Conservation (phyloP, 75 land plant species). For the Pinus tabuliformis region DNA sequence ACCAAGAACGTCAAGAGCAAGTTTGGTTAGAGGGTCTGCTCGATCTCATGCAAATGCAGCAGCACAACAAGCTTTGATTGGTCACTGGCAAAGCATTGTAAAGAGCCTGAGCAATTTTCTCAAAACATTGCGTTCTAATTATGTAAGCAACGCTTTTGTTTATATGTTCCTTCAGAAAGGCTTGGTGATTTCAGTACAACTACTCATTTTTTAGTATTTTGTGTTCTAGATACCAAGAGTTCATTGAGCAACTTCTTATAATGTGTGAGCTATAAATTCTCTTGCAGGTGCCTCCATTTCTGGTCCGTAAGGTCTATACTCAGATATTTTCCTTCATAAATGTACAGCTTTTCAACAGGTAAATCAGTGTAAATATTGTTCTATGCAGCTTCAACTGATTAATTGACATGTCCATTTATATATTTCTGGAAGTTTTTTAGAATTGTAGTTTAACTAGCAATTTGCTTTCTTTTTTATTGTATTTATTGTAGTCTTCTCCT, state of each 20-base stretch:
- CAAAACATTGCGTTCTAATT: slow-evolving; percentile 79
- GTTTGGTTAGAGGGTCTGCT: slow-evolving; percentile 66
- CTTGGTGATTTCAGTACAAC: not conserved
- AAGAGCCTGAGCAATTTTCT: slow-evolving; percentile 64
- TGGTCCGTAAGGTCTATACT: slow-evolving; percentile 62
- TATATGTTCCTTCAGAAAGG: slow-evolving; percentile 4
- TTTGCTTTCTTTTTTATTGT: not conserved
- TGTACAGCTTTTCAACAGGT: slow-evolving; percentile 78
- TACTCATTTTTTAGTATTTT: not conserved
- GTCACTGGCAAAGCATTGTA: slow-evolving; percentile 96
- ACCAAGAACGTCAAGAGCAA: slow-evolving; percentile 85
- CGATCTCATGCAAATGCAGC: slow-evolving; percentile 70
- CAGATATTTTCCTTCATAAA: slow-evolving; percentile 77
- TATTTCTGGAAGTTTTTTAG: not conserved
- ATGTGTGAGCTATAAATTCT: not conserved
- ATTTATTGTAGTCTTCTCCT: slow-evolving; percentile 60
- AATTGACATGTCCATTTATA: not conserved
- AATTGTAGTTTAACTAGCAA: not conserved
- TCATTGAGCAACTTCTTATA: not conserved
- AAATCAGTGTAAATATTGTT: slow-evolving; percentile 1
- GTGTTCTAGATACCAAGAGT: not conserved
- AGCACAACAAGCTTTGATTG: slow-evolving; percentile 81
- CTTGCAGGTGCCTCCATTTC: slow-evolving; percentile 61
- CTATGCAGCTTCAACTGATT: not conserved
- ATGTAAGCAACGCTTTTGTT: slow-evolving; percentile 44